Evolutionary conservation across 192 early-diverging fungal species (phyloP).

Genomic region (Podila clonocystis): DNA sequence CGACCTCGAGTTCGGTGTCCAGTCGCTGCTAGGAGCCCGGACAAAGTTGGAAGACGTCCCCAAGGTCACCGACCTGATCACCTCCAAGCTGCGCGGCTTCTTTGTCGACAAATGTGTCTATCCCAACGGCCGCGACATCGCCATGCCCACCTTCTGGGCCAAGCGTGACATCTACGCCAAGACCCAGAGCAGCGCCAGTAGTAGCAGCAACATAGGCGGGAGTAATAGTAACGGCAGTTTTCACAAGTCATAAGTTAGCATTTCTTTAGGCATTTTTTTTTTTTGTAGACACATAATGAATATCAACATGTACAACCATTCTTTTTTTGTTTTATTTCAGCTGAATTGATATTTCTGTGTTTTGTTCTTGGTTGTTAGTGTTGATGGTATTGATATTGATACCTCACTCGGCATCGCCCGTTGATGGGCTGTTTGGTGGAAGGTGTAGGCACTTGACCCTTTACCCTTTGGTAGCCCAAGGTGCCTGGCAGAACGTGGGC

Average conservation of each 20-base stretch:
- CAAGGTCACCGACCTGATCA: slow-evolving; percentile 90
- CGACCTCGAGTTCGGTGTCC: slow-evolving; percentile 86
- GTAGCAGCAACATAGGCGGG: slow-evolving; percentile 9
- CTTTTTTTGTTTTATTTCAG: no score
- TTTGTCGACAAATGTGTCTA: slow-evolving; percentile 82
- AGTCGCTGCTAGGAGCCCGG: slow-evolving; percentile 91
- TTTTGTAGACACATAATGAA: no score
- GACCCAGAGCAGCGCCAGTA: slow-evolving; percentile 25
- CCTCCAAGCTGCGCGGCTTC: slow-evolving; percentile 68
- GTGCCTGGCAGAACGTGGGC: no score
- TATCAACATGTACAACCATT: no score
- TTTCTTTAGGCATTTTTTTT: no score
- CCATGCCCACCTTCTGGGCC: slow-evolving; percentile 69
- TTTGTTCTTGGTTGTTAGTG: no score
- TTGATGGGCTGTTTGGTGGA: no score
- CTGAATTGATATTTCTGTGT: no score
- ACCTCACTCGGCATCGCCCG: no score
- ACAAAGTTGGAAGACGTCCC: slow-evolving; percentile 98
- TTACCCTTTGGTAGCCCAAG: no score
- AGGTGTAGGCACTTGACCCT: no score
- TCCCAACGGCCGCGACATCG: slow-evolving; percentile 74
- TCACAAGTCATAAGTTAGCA: background rate
- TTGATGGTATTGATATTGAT: no score
- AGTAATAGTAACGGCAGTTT: background rate
- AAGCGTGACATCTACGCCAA: slow-evolving; percentile 54